Evolutionary conservation across 1,284 basidiomycete species (phyloP).

Genomic region (Apiotrichum gracile): DNA sequence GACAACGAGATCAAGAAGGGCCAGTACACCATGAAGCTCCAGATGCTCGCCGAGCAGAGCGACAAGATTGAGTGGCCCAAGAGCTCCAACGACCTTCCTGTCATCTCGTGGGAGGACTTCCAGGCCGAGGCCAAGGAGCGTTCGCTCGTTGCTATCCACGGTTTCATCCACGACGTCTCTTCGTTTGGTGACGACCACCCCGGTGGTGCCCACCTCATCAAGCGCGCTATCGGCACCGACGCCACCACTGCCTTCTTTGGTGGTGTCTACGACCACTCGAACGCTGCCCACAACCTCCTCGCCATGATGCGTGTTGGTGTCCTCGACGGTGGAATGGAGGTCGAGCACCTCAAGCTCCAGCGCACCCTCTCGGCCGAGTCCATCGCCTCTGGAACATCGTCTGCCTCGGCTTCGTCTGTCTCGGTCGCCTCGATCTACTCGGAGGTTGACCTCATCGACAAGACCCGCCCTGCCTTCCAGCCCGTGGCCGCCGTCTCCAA

Average conservation of each 20-base stretch:
- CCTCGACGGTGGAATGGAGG: conserved; percentile 68
- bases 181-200: conserved; percentile 87
- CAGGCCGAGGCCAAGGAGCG: conserved; percentile 69
- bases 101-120: conserved; percentile 75
- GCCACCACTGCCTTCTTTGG: conserved; percentile 91
- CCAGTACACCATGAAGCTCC: conserved; percentile 85
- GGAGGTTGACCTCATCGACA: conserved; percentile 15
- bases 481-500: conserved; percentile 38
- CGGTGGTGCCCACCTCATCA: conserved; percentile 64
- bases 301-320: conserved; percentile 88
- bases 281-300: conserved; percentile 72
- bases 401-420: conserved; percentile 35
- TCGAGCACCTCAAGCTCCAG: conserved; percentile 51
- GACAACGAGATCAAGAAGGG: conserved; percentile 91
- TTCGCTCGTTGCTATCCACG: conserved; percentile 72
- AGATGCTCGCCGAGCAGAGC: conserved; percentile 66
- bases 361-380: conserved; percentile 11
- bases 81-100: conserved; percentile 59
- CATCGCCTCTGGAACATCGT: conserved; percentile 31
- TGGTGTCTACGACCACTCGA: conserved; percentile 88
- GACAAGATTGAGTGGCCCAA: conserved; percentile 69
- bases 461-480: conserved; percentile 30
- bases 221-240: conserved; percentile 66
- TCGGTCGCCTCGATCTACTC: conserved; percentile 33
- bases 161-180: conserved; percentile 85